A percentile compares a stretch with the other conserved stretches of the same genome.
Conservation (phyloP, 805 yeast species). For the Ogataea wickerhamii region DNA sequence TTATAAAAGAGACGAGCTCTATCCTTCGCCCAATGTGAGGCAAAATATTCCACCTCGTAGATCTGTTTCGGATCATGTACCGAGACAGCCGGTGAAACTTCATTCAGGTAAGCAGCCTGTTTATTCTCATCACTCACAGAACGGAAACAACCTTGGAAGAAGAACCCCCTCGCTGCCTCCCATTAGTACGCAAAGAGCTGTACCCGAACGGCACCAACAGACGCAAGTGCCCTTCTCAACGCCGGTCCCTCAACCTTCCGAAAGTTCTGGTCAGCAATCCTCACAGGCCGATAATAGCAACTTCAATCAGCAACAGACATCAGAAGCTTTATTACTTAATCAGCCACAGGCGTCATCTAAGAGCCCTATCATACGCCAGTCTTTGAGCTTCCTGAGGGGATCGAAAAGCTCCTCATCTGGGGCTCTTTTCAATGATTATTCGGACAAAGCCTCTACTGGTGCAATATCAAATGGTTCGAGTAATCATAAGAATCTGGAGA, state of each 20-base stretch:
- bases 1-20: too few species aligned
- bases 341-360: conserved; percentile 11
- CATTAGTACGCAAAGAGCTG: conserved; percentile 3
- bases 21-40: too few species aligned
- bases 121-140: too few species aligned
- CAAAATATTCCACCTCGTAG: too few species aligned
- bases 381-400: conserved; percentile 34
- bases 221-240: conserved; percentile 1
- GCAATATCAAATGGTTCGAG: background rate
- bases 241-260: background rate
- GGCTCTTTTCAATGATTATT: conserved; percentile 19
- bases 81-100: too few species aligned
- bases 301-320: background rate
- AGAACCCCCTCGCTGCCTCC: conserved; percentile 1
- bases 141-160: too few species aligned
- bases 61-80: too few species aligned
- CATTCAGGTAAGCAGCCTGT: too few species aligned
- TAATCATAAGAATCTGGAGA: conserved; percentile 26
- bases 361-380: conserved; percentile 38
- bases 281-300: background rate
- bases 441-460: conserved; percentile 4
- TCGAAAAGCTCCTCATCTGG: conserved; percentile 24
- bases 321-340: background rate
- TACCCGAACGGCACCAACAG: conserved; percentile 3
- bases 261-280: background rate